These are phyloP conservation scores for Toxoplasma gondii DNA, from an alignment of 169 alveolate species.

Conservation along the genomic window DNA sequence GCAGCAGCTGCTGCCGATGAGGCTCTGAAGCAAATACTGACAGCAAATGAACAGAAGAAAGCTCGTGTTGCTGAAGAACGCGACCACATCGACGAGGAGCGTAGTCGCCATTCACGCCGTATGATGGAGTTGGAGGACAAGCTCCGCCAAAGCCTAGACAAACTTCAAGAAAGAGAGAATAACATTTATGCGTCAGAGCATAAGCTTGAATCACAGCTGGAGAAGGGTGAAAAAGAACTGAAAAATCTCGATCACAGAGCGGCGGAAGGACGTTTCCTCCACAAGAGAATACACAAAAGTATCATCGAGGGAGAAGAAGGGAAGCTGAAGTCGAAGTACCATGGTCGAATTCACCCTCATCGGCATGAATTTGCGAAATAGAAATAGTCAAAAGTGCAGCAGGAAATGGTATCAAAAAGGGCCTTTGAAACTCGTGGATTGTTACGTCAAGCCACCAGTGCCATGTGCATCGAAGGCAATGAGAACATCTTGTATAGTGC, in stretches of 20 bases:
- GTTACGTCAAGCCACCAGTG: no score
- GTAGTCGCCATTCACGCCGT: neutral
- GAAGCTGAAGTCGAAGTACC: neutral
- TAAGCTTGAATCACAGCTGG: neutral
- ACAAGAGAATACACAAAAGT: neutral
- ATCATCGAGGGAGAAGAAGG: neutral
- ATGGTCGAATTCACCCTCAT: neutral
- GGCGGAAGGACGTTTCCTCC: neutral
- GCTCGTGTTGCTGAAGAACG: neutral
- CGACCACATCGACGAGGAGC: neutral
- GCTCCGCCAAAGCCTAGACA: neutral
- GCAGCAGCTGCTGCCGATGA: neutral
- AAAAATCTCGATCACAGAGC: neutral
- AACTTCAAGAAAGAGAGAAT: neutral
- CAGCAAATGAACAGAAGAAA: neutral
- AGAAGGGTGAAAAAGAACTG: neutral
- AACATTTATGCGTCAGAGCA: neutral
- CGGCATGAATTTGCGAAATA: neutral
- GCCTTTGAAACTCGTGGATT: no score
- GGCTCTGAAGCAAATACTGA: neutral
- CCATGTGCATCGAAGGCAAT: no score
- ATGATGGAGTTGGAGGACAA: neutral
- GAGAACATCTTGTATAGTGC: no score
- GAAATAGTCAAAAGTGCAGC: no score
- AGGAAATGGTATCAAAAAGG: no score